Base-by-base conservation (phyloP, 495 filamentous ascomycete genomes). In the Aspergillus cavernicola region DNA sequence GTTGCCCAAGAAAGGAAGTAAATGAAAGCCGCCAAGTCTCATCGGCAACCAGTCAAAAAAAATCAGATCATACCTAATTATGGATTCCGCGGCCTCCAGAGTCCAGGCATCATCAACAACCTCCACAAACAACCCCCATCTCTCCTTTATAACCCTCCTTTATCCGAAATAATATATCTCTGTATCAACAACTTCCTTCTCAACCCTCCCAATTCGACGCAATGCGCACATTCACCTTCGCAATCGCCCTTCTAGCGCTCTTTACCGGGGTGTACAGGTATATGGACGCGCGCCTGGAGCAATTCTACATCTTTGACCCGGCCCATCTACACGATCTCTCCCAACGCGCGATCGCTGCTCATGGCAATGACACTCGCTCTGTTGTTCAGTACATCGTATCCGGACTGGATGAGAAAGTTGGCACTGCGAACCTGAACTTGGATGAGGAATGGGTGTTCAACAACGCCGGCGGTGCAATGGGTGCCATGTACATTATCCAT, bases 401-500 rank as follows among this genome's bases (percentile, higher is more conserved):
- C 53, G 71, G 66, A 57, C 53, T 69, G 48, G 66, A 66, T 48
- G 59, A 69, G 57, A 74, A 71, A 60, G 57, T 71, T 18, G 66
- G 65, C 31, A 47, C 66, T 16, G 61, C 64, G n/a, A 61, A 75
- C 57, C 52, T 77, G 57, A 77, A 68, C 64, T 57, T 57, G 24
- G 64, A 77, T 29, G 66, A 77, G 63, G 73, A 77, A 58, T 77
- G 73, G 73, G 72, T 75, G 8, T 76, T 76, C 59, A 80, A 79
- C 76, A 89, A 89, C 54, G 87, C 87, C 54, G 86, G 86, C 57
- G 87, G 86, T 53, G 89, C 89, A 48, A 92, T 93, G 89, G 89
- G 89, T 48, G 85, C 82, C 57, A 92, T 93, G 89, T 89, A 89
- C 61, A 85, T 93, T 56, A 85, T 93, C 63, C 89, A 93, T 64